A percentile compares a stretch with the other conserved stretches of the same genome.
Conservation (phyloP, 257 asterid species). For the Penstemon newberryi region DNA sequence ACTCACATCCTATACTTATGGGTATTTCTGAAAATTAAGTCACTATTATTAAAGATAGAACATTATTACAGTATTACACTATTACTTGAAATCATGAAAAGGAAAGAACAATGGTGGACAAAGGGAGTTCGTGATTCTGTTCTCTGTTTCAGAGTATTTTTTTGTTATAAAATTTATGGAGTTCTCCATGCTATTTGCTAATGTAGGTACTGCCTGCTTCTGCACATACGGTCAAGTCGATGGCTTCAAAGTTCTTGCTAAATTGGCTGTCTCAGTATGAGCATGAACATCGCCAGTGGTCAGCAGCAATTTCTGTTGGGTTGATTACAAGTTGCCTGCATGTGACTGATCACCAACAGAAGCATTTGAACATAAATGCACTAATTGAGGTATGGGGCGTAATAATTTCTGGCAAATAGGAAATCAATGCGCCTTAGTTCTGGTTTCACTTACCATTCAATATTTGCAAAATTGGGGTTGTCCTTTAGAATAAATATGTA, state of each 20-base stretch:
- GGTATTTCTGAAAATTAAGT: background rate
- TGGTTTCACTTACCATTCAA: background rate
- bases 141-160: background rate
- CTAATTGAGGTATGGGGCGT: constrained; percentile 71
- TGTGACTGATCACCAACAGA: constrained; percentile 82
- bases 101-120: background rate
- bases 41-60: background rate
- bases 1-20: background rate
- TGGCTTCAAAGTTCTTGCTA: constrained; percentile 77
- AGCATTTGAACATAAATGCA: constrained; percentile 61
- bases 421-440: constrained; percentile 5
- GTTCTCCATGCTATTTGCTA: constrained; percentile 27
- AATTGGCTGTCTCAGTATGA: constrained; percentile 80
- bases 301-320: constrained; percentile 96
- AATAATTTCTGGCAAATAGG: constrained; percentile 8
- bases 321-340: constrained; percentile 89
- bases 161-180: constrained; percentile 4
- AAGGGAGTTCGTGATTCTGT: background rate
- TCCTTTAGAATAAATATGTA: constrained; percentile 1
- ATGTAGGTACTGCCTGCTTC: constrained; percentile 78
- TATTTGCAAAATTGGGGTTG: constrained; percentile 13
- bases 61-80: no score
- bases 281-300: constrained; percentile 93
- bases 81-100: background rate
- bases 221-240: constrained; percentile 61